Percentiles rank a stretch among this genome's conserved stretches.
Evolutionary conservation across 1,284 basidiomycete genomes (phyloP).

Genomic region (Fomitopsis betulina): DNA sequence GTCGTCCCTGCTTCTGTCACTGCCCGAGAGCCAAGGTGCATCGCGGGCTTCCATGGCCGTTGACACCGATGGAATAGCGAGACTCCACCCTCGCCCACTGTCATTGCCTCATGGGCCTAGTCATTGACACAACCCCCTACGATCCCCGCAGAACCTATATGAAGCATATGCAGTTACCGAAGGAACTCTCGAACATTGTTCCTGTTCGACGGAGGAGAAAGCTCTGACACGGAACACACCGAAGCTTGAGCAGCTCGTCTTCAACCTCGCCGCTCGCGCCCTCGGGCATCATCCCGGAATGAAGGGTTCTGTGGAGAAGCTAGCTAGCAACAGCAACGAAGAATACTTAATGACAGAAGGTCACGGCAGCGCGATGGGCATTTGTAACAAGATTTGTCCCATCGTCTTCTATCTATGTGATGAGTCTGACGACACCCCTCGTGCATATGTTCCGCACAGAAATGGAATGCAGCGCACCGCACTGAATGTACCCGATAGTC

Average conservation of each 20-base stretch:
- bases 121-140: background rate
- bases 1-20: background rate
- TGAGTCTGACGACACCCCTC: background rate
- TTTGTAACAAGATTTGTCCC: background rate
- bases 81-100: background rate
- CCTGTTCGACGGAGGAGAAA: conserved; percentile 5
- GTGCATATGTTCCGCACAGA: background rate
- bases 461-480: too few species aligned
- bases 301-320: background rate
- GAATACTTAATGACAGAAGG: background rate
- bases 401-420: background rate
- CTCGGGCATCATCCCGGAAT: background rate
- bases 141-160: background rate
- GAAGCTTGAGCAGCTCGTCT: background rate
- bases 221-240: background rate
- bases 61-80: conserved; percentile 1
- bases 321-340: too few species aligned
- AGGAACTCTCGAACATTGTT: background rate
- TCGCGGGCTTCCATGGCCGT: background rate
- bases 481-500: too few species aligned
- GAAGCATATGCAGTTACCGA: background rate
- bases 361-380: background rate
- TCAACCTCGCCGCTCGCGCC: background rate
- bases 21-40: background rate
- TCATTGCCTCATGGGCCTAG: background rate